Evolutionary conservation across 768 basidiomycete genomes (phyloP), one percentile per base, ranked within the genome.

Genomic region (Pisolithus orientalis): DNA sequence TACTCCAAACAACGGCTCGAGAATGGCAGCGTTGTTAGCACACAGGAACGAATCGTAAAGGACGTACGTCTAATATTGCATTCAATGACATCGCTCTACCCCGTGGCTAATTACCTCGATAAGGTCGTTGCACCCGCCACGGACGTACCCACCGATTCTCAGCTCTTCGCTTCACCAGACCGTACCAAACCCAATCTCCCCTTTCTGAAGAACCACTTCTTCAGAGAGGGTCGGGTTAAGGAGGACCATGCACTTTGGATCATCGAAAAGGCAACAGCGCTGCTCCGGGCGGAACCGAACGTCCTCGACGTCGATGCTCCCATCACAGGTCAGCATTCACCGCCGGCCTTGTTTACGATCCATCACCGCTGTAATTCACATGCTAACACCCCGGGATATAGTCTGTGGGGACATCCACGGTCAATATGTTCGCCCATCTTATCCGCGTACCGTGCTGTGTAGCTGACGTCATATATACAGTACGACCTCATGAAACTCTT

Each of bases 401-500:
- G 60, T 58, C 31, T 60, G 55, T 51, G 58, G 57, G n/a, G 56
- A 55, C 27, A 58, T 61, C 25, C 57, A 57, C 57, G 57, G 64
- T 1, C 60, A 60, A 57, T 62, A 61, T 39, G 65, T 74, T 47
- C 45, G 39, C 16, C 27, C 31, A 54, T 17, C 44, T 37, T 44
- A 31, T 5, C 21, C 3, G 43, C 17, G 37, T 52, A 32, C 45
- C 28, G 48, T 37, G 27, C 13, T 38, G 42, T 49, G 10, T 39
- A 47, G 27, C 54, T 63, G 38, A 61, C 51, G 21, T 27, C 37
- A 38, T 11, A 34, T 53, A 48, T 61, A 24, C 55, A 86, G 84
- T 87, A 82, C 60, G 85, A 87, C 65, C 70, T 87, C 51, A 87
- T 87, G 85, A 87, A 87, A 65, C 76, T 87, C 27, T 86, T 87